Evolutionary conservation across 768 basidiomycete species (phyloP).

Genomic region (Amanita exitialis): DNA sequence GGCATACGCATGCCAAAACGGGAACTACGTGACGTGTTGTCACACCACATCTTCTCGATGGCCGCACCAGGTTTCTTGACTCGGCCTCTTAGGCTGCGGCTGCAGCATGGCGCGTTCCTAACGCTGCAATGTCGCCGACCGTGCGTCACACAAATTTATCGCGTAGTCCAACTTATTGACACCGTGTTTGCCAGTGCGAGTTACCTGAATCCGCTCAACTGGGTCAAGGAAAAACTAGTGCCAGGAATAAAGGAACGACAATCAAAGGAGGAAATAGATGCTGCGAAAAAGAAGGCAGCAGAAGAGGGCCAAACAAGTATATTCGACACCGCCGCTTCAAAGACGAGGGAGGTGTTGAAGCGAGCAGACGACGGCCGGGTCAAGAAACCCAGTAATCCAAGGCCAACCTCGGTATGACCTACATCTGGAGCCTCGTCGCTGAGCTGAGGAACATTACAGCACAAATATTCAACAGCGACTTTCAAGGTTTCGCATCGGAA

Average conservation of each 20-base stretch:
- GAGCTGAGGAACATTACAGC: conserved; percentile 32
- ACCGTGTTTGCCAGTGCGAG: conserved; percentile 25
- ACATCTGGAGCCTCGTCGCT: not conserved
- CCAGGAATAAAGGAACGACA: conserved; percentile 36
- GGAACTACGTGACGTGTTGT: not conserved
- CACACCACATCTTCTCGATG: not conserved
- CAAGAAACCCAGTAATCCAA: conserved; percentile 14
- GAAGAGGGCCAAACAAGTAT: conserved; percentile 36
- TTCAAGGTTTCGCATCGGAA: conserved; percentile 95
- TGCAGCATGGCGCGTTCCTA: conserved; percentile 10
- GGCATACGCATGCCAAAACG: not conserved
- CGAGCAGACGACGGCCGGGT: conserved; percentile 7
- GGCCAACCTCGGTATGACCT: conserved; percentile 19
- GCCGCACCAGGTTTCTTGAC: not conserved
- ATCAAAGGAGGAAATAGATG: conserved; percentile 33
- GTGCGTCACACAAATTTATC: conserved; percentile 21
- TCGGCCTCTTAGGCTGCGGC: not conserved
- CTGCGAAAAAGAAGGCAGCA: conserved; percentile 32
- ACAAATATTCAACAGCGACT: conserved; percentile 85
- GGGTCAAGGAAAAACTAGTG: conserved; percentile 52
- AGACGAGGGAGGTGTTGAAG: conserved; percentile 11
- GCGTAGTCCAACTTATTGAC: conserved; percentile 1
- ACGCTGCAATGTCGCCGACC: conserved; percentile 29
- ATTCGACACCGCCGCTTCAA: conserved; percentile 33
- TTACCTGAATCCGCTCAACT: conserved; percentile 47